These are phyloP conservation scores for Ogataea wickerhamii DNA, from an alignment of 805 yeast species.

Conservation along the genomic window DNA sequence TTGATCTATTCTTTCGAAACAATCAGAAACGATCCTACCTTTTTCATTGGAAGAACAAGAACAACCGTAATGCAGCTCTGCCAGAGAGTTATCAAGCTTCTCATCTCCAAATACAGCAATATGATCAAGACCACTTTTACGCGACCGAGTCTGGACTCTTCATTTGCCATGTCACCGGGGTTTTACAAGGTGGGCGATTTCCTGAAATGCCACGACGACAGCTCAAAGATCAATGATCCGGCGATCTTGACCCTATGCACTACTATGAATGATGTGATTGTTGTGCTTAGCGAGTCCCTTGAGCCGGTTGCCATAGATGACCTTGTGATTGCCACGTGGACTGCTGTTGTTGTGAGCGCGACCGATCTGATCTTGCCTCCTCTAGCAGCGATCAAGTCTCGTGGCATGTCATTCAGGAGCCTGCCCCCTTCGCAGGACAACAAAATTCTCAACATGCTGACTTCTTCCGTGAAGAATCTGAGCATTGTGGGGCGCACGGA, in stretches of 20 bases:
- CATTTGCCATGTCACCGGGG: slow-evolving; percentile 4
- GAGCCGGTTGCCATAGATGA: slow-evolving; percentile 14
- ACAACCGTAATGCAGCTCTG: slow-evolving; percentile 9
- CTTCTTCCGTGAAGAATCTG: slow-evolving; percentile 8
- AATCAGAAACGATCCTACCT: slow-evolving; percentile 19
- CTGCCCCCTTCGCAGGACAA: slow-evolving; percentile 1
- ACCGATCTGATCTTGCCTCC: slow-evolving; percentile 16
- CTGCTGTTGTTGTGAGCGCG: slow-evolving; percentile 10
- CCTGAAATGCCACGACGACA: slow-evolving; percentile 9
- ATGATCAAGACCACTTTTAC: slow-evolving; percentile 9
- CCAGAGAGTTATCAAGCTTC: slow-evolving; percentile 12
- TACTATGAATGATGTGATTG: slow-evolving; percentile 7
- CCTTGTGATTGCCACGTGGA: slow-evolving; percentile 13
- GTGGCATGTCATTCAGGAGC: slow-evolving; percentile 2
- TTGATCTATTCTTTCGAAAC: slow-evolving; percentile 17
- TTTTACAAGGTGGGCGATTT: slow-evolving; percentile 13
- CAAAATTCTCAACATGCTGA: slow-evolving; percentile 7
- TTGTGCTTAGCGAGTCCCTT: slow-evolving; percentile 6
- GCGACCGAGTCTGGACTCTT: slow-evolving; percentile 5
- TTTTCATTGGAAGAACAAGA: slow-evolving; percentile 18
- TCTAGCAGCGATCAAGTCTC: slow-evolving; percentile 8
- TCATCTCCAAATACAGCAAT: slow-evolving; percentile 12
- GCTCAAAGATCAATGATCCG: slow-evolving; percentile 8
- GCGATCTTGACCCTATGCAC: slow-evolving; percentile 8
- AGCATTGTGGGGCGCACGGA: not conserved